A percentile compares a stretch with the other conserved stretches of the same genome.
These are phyloP conservation scores for Cardamine resedifolia DNA, from an alignment of 345 rosid species.

Conservation along the genomic window DNA sequence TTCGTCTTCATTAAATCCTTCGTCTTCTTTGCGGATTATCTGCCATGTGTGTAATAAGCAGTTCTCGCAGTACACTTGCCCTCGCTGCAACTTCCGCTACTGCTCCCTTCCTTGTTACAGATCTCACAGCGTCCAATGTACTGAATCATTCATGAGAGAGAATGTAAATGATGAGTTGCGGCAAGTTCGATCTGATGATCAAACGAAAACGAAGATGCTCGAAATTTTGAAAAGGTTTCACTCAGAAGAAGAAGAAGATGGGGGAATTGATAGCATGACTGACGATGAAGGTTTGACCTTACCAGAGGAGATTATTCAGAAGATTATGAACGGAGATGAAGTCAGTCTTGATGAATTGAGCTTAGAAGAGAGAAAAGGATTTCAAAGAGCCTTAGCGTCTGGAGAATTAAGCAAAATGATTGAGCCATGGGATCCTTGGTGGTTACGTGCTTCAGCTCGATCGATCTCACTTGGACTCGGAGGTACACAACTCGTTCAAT, in stretches of 20 bases:
- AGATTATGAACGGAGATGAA: conserved; percentile 64
- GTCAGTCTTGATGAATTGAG: conserved; percentile 66
- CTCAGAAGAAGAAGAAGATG: conserved; percentile 58
- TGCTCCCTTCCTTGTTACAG: conserved; percentile 81
- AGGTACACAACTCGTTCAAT: conserved; percentile 66
- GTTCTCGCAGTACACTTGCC: conserved; percentile 90
- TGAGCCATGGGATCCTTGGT: conserved; percentile 97
- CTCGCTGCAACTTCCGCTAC: conserved; percentile 88
- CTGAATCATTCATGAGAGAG: conserved; percentile 92
- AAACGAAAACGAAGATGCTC: conserved; percentile 67
- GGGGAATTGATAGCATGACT: conserved; percentile 38
- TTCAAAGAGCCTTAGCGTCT: conserved; percentile 80
- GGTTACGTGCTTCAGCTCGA: conserved; percentile 72
- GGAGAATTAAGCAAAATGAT: conserved; percentile 91
- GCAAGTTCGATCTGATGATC: conserved; percentile 61
- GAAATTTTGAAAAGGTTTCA: conserved; percentile 77
- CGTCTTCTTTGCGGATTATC: conserved; percentile 49
- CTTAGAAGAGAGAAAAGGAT: conserved; percentile 69
- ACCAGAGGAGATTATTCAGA: conserved; percentile 65
- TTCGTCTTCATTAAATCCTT: conserved; percentile 57
- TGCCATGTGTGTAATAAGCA: conserved; percentile 95
- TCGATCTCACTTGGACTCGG: conserved; percentile 54
- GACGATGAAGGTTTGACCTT: conserved; percentile 47
- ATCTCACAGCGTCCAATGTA: conserved; percentile 85
- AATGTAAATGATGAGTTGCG: conserved; percentile 76